Evolutionary conservation across 208 protist species (phyloP).

Genomic region (Leptomonas seymouri): DNA sequence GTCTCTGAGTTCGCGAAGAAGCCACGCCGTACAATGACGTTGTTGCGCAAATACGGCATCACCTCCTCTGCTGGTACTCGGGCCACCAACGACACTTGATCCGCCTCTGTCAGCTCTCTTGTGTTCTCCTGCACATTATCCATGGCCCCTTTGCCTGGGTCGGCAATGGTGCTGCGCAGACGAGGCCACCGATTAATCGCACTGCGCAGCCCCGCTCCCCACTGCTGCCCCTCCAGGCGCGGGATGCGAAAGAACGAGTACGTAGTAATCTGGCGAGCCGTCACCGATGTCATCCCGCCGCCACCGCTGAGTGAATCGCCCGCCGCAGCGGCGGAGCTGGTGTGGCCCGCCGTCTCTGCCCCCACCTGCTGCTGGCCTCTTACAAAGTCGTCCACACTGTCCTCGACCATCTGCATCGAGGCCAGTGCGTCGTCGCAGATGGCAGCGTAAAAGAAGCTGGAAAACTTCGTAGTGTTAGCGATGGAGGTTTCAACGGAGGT

Average conservation of each 20-base stretch:
- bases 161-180: conserved; percentile 22
- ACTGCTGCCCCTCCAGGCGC: conserved; percentile 33
- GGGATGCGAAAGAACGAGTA: conserved; percentile 38
- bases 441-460: conserved; percentile 50
- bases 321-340: not conserved
- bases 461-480: conserved; percentile 30
- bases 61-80: conserved; percentile 40
- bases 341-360: not conserved
- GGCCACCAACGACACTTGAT: conserved; percentile 19
- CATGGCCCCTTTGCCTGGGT: not conserved
- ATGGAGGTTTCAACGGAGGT: conserved; percentile 38
- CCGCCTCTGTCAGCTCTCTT: conserved; percentile 2
- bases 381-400: conserved; percentile 43
- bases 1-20: conserved; percentile 22
- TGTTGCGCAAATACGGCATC: conserved; percentile 41
- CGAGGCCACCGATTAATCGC: conserved; percentile 40
- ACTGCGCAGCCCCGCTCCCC: conserved; percentile 38
- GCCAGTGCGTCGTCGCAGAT: conserved; percentile 74
- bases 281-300: conserved; percentile 17
- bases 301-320: conserved; percentile 13
- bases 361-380: conserved; percentile 9
- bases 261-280: conserved; percentile 35
- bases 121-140: not conserved
- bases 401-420: conserved; percentile 65
- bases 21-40: conserved; percentile 53